Evolutionary conservation across 2,329 filamentous ascomycete species (phyloP).

Genomic region (Stromatinia cepivora): DNA sequence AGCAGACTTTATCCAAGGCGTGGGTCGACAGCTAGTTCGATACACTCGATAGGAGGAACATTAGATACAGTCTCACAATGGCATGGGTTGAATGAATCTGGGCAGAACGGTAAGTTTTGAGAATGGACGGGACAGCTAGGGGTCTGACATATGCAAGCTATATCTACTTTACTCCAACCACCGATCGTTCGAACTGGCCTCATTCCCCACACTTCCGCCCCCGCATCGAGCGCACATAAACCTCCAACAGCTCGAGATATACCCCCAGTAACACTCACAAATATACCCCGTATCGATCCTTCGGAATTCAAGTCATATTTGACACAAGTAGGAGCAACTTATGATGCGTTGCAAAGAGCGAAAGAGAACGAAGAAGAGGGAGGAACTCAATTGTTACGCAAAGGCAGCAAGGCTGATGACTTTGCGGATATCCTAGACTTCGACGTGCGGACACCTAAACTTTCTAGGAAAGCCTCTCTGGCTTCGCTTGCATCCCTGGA

Average conservation of each 20-base stretch:
- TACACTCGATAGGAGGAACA: conserved; percentile 81
- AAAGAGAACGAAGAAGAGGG: conserved; percentile 74
- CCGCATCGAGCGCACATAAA: conserved; percentile 70
- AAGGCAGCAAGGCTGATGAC: conserved; percentile 43
- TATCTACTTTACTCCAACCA: conserved; percentile 88
- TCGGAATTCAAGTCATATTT: conserved; percentile 83
- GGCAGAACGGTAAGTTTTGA: conserved; percentile 69
- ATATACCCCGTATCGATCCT: conserved; percentile 77
- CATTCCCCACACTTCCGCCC: conserved; percentile 72
- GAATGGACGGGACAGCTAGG: background rate
- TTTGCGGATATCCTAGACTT: conserved; percentile 44
- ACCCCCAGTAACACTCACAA: conserved; percentile 86
- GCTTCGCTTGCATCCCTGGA: conserved; percentile 44
- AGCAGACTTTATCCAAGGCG: conserved; percentile 57
- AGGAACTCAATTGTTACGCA: conserved; percentile 39
- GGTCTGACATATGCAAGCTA: conserved; percentile 56
- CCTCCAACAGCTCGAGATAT: conserved; percentile 87
- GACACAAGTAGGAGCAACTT: conserved; percentile 79
- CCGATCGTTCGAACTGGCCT: conserved; percentile 88
- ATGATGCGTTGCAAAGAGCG: conserved; percentile 83
- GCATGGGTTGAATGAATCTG: conserved; percentile 67
- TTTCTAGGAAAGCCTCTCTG: conserved; percentile 45
- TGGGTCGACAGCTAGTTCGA: conserved; percentile 83
- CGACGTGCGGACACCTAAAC: conserved; percentile 28
- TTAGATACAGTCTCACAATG: conserved; percentile 66